Conservation (phyloP, 108 stramenopile genomes). For the Fragilaria crotonensis region DNA sequence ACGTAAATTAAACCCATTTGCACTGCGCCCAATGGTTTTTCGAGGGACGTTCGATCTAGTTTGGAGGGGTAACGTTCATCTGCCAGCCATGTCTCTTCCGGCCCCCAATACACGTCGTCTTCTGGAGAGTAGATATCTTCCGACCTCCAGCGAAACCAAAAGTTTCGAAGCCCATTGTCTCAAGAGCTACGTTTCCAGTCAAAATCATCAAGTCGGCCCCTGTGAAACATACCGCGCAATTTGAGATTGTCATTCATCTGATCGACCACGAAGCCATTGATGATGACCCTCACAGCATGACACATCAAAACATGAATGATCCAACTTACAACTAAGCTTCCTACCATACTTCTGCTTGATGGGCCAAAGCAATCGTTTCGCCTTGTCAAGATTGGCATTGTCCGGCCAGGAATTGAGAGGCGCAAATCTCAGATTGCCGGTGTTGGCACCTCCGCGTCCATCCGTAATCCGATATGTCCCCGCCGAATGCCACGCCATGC, state of each 20-base stretch:
- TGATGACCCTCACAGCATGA: not conserved
- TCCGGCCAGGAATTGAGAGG: slow-evolving; percentile 78
- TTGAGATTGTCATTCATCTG: not conserved
- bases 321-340: slow-evolving; percentile 6
- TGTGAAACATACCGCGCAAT: slow-evolving; percentile 15
- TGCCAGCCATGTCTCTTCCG: slow-evolving; percentile 53
- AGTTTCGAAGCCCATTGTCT: slow-evolving; percentile 53
- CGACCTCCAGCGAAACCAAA: slow-evolving; percentile 66
- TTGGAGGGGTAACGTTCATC: slow-evolving; percentile 34
- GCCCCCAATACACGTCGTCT: slow-evolving; percentile 72
- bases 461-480: slow-evolving; percentile 66
- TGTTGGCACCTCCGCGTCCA: slow-evolving; percentile 64
- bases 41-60: slow-evolving; percentile 23
- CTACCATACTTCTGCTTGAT: slow-evolving; percentile 69
- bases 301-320: not conserved
- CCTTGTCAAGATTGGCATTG: slow-evolving; percentile 76
- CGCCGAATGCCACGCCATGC: slow-evolving; percentile 58
- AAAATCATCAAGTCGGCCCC: slow-evolving; percentile 83
- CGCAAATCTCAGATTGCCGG: slow-evolving; percentile 56
- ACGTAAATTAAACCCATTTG: slow-evolving; percentile 83
- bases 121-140: slow-evolving; percentile 9
- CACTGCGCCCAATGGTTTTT: slow-evolving; percentile 64
- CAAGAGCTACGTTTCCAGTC: slow-evolving; percentile 74
- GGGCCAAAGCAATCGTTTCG: slow-evolving; percentile 59
- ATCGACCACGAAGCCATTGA: not conserved